phyloP scores from a whole-genome alignment of 192 early-diverging fungal species.

The Backusella tarrabulga region DNA sequence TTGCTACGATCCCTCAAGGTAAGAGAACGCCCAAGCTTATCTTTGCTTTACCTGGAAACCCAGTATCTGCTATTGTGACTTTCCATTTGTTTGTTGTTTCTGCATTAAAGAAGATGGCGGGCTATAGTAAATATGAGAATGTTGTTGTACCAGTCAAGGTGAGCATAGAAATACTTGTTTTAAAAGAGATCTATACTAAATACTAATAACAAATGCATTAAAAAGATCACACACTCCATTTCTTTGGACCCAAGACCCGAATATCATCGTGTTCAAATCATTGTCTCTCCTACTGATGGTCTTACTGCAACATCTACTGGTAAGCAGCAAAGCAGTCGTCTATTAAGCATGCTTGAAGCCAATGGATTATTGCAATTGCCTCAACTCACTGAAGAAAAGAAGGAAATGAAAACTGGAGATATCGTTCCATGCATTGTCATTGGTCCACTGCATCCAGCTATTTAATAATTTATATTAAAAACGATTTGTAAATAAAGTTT shows the following conservation, averaged over 20 bases:
- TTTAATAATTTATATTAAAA: not conserved
- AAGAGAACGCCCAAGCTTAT: constrained; percentile 54
- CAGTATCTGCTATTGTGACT: constrained; percentile 86
- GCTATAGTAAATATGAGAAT: constrained; percentile 51
- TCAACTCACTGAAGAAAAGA: constrained; percentile 28
- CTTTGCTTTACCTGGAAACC: constrained; percentile 94
- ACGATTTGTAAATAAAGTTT: not conserved
- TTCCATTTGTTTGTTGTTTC: constrained; percentile 91
- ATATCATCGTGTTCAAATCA: constrained; percentile 56
- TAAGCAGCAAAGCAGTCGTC: constrained; percentile 76
- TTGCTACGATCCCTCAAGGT: constrained; percentile 66
- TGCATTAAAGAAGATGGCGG: constrained; percentile 76
- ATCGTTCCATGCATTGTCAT: constrained; percentile 55
- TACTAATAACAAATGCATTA: not conserved
- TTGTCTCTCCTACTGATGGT: constrained; percentile 31
- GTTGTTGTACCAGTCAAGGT: constrained; percentile 61
- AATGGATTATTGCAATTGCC: constrained; percentile 84
- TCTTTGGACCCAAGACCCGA: constrained; percentile 66
- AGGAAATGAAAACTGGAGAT: constrained; percentile 37
- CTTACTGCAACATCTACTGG: constrained; percentile 61
- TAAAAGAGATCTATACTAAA: not conserved
- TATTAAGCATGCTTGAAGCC: constrained; percentile 73
- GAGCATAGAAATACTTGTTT: constrained; percentile 8
- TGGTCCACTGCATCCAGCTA: constrained; percentile 37
- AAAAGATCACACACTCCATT: constrained; percentile 49